Conservation (phyloP, 768 basidiomycete genomes). For the Lactarius pseudohatsudake region DNA sequence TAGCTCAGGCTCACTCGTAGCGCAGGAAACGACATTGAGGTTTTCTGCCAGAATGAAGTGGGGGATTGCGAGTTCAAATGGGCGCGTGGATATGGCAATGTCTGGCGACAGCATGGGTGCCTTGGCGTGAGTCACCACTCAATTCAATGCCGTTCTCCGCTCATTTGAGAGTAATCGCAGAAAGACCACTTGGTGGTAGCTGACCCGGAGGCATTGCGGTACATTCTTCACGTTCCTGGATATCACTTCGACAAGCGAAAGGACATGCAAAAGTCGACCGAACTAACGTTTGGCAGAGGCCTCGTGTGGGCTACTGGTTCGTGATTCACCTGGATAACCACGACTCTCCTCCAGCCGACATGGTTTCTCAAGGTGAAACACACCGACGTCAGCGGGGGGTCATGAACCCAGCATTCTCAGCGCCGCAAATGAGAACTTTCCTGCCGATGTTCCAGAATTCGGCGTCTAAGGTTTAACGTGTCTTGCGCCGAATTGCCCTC, state of each 20-base stretch:
- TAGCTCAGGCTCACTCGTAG: too few species aligned
- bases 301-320: slow-evolving; percentile 29
- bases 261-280: slow-evolving; percentile 15
- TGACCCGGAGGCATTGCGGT: slow-evolving; percentile 32
- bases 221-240: slow-evolving; percentile 34
- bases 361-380: slow-evolving; percentile 22
- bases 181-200: neutral
- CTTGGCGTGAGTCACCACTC: slow-evolving; percentile 28
- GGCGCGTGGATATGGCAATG: slow-evolving; percentile 29
- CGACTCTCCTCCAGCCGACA: neutral
- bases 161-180: slow-evolving; percentile 20
- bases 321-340: neutral
- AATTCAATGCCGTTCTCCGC: neutral
- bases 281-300: slow-evolving; percentile 28
- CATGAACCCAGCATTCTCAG: slow-evolving; percentile 34
- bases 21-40: too few species aligned
- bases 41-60: slow-evolving; percentile 7
- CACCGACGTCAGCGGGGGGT: slow-evolving; percentile 32
- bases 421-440: slow-evolving; percentile 31
- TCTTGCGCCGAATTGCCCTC: neutral
- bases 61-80: slow-evolving; percentile 29
- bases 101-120: slow-evolving; percentile 28
- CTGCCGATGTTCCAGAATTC: slow-evolving; percentile 30
- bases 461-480: slow-evolving; percentile 26
- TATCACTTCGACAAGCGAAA: slow-evolving; percentile 30